phyloP scores from a whole-genome alignment of 306 rosid genomes.

The Lablab purpureus region DNA sequence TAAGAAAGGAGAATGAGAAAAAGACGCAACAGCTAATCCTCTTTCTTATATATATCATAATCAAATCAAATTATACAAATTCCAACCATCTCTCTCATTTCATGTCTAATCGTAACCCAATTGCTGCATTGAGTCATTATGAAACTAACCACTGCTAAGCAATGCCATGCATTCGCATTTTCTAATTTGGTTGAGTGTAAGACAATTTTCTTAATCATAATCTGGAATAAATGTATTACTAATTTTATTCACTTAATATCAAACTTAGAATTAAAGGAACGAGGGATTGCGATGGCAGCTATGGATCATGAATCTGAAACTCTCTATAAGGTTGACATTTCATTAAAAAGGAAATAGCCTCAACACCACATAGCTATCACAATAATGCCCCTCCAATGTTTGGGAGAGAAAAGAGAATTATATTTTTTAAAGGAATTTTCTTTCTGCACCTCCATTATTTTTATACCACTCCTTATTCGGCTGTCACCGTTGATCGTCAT shows the following conservation, averaged over 20 bases:
- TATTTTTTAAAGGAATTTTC: too few relatives aligned
- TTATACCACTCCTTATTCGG: too few relatives aligned
- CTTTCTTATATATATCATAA: not conserved
- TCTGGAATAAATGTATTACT: not conserved
- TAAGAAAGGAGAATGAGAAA: not conserved
- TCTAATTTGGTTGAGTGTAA: not conserved
- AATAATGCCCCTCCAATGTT: too few relatives aligned
- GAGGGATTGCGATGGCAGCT: not conserved
- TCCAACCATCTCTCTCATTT: not conserved
- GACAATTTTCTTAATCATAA: not conserved
- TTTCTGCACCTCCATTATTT: too few relatives aligned
- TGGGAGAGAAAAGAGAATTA: too few relatives aligned
- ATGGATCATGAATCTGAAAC: not conserved
- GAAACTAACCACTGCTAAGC: too few relatives aligned
- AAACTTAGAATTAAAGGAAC: not conserved
- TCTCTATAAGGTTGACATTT: not conserved
- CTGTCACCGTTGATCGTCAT: too few relatives aligned
- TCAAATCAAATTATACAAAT: not conserved
- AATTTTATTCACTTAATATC: not conserved
- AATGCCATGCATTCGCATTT: too few relatives aligned
- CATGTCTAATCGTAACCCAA: not conserved
- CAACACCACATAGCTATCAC: too few relatives aligned
- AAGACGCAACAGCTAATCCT: not conserved
- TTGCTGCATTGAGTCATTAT: not conserved
- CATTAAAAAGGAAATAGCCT: not conserved